Percentiles rank a stretch among this genome's conserved stretches.
Conservation (phyloP, 164 flowering plant genomes). For the Nymphaea colorata region DNA sequence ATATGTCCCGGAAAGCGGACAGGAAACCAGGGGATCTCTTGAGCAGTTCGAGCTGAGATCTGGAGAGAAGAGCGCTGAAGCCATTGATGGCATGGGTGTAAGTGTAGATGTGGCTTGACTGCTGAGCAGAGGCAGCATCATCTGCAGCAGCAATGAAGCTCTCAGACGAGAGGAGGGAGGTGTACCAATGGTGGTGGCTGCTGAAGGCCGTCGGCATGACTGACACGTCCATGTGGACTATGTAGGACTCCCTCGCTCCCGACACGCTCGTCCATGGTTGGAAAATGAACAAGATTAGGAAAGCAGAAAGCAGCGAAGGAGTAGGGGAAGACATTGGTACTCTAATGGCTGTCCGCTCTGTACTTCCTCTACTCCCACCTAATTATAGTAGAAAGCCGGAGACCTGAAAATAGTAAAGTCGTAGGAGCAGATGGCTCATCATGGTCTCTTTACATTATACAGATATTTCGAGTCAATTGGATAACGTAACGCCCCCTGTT, state of each 20-base stretch:
- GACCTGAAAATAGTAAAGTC: too few species aligned
- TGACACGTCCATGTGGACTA: slow-evolving; percentile 17
- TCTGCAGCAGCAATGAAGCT: slow-evolving; percentile 2
- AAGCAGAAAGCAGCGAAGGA: not conserved
- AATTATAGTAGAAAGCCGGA: too few species aligned
- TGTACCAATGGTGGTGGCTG: slow-evolving; percentile 16
- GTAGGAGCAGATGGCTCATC: too few species aligned
- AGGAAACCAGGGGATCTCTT: slow-evolving; percentile 23
- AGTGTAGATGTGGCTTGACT: slow-evolving; percentile 8
- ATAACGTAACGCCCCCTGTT: too few species aligned
- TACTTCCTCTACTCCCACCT: too few species aligned
- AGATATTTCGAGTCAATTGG: too few species aligned
- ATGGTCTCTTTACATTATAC: not conserved
- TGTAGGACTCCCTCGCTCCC: slow-evolving; percentile 7
- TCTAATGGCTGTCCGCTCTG: not conserved
- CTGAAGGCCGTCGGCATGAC: slow-evolving; percentile 11
- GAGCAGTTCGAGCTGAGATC: slow-evolving; percentile 8
- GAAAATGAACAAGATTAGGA: not conserved
- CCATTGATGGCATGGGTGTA: slow-evolving; percentile 22
- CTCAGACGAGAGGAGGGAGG: slow-evolving; percentile 7
- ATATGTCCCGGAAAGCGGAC: slow-evolving; percentile 20
- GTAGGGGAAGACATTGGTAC: not conserved
- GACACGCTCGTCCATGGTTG: not conserved
- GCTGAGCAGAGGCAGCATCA: slow-evolving; percentile 5
- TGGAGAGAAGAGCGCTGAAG: slow-evolving; percentile 13